phyloP scores from a whole-genome alignment of 2,329 filamentous ascomycete species.

The Hymenoscyphus salicellus region DNA sequence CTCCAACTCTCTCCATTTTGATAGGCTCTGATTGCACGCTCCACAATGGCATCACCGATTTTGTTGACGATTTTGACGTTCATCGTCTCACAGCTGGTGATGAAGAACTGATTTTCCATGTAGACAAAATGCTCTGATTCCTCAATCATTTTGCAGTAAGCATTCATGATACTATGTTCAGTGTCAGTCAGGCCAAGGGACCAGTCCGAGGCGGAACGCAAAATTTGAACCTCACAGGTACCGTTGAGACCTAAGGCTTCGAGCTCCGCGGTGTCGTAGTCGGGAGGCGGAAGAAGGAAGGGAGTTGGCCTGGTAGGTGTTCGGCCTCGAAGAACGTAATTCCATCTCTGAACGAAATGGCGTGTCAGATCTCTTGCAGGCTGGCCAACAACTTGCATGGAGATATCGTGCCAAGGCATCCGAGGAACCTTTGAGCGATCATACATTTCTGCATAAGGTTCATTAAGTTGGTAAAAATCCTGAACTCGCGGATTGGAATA shows the following conservation, averaged over 20 bases:
- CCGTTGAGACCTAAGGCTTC: slow-evolving; percentile 85
- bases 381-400: slow-evolving; percentile 96
- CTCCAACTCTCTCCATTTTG: slow-evolving; percentile 86
- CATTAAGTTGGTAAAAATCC: slow-evolving; percentile 89
- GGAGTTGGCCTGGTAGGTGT: slow-evolving; percentile 92
- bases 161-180: slow-evolving; percentile 93
- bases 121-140: slow-evolving; percentile 97
- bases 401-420: slow-evolving; percentile 99
- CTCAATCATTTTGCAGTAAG: slow-evolving; percentile 91
- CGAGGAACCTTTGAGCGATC: slow-evolving; percentile 81
- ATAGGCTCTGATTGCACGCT: slow-evolving; percentile 82
- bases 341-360: slow-evolving; percentile 97
- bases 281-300: slow-evolving; percentile 87
- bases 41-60: slow-evolving; percentile 91
- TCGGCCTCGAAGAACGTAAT: slow-evolving; percentile 87
- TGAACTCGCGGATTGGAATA: slow-evolving; percentile 95
- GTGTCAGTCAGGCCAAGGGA: slow-evolving; percentile 84
- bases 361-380: slow-evolving; percentile 89
- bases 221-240: slow-evolving; percentile 93
- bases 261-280: slow-evolving; percentile 82
- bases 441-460: slow-evolving; percentile 99
- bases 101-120: slow-evolving; percentile 98
- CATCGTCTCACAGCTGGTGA: slow-evolving; percentile 86
- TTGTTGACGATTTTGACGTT: slow-evolving; percentile 85
- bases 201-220: slow-evolving; percentile 88